Evolutionary conservation across 2,329 filamentous ascomycete genomes (phyloP), one percentile per base, ranked within the genome.

Genomic region (Huntiella savannae): DNA sequence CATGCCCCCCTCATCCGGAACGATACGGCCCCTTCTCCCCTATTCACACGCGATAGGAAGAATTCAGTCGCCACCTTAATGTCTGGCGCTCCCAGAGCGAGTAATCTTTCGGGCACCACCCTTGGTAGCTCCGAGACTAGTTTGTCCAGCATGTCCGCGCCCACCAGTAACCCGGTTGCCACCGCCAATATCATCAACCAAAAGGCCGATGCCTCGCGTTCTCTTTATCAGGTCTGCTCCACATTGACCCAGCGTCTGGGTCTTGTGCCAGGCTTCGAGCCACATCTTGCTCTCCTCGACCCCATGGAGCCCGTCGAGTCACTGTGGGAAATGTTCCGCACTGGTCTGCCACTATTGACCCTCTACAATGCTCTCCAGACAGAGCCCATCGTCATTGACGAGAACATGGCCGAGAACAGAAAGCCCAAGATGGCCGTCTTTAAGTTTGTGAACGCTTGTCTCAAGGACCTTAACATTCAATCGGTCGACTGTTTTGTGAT

Each of bases 131-230:
- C 69, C 12, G 67, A 66, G 33, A 64, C 69, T 40, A 75, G 71
- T 11, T 58, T 75, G 39, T 58, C 62, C 39, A 69, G 60, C 54
- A 57, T 62, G 10, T 55, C 63, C 22, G 69, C 68, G 32, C 54
- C 63, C 22, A 58, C 56, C 7, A 76, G 76, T 40, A 74, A 74
- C 50, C 73, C 87, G 51, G 66, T 84, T 56, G 82, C 86, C 50
- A 85, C 82, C 50, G 74, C 82, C 60, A 95, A 94, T 62, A 93
- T 98, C 60, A 94, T 98, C 69, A 98, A 98, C 64, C 83, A 88
- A 62, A 82, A 84, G 60, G 91, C 87, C 59, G 87, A 94, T 60
- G 87, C 91, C 53, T 84, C 83, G 47, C 74, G 80, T 50, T 95
- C 87, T 8, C 75, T 98, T 17, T 98, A 94, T 62, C 88, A 96